A percentile compares a stretch with the other conserved stretches of the same genome.
These are phyloP conservation scores for Oleoguttula mirabilis DNA, from an alignment of 495 filamentous ascomycete genomes.

Conservation along the genomic window DNA sequence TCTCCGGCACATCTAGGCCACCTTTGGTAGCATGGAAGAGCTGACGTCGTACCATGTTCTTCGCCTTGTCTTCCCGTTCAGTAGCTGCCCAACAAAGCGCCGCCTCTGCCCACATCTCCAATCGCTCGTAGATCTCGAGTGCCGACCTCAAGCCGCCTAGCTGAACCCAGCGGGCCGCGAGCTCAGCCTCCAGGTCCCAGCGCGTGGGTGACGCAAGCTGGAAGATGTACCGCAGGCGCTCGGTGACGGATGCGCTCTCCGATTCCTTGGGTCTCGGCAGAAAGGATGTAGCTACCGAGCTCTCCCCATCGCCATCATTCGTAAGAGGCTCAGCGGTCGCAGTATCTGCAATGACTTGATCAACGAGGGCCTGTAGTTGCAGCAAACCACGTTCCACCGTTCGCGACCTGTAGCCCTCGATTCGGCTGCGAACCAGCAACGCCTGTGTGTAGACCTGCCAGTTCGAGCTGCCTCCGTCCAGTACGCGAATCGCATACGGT, in stretches of 20 bases:
- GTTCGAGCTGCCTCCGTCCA: slow-evolving; percentile 80
- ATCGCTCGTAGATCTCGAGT: slow-evolving; percentile 87
- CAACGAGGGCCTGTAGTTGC: slow-evolving; percentile 90
- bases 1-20: slow-evolving; percentile 31
- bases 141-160: slow-evolving; percentile 81
- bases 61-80: slow-evolving; percentile 75
- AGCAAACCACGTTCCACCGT: slow-evolving; percentile 82
- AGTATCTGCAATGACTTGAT: slow-evolving; percentile 90
- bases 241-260: slow-evolving; percentile 63
- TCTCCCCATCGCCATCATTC: not conserved
- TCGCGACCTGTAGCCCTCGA: slow-evolving; percentile 73
- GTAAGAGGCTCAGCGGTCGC: slow-evolving; percentile 26
- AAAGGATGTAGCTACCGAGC: slow-evolving; percentile 55
- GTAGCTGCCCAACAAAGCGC: slow-evolving; percentile 77
- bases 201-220: slow-evolving; percentile 68
- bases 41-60: slow-evolving; percentile 57
- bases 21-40: slow-evolving; percentile 52
- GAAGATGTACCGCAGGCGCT: slow-evolving; percentile 73
- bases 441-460: slow-evolving; percentile 98
- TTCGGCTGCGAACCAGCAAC: slow-evolving; percentile 71
- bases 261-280: slow-evolving; percentile 62
- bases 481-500: slow-evolving; percentile 78
- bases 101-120: slow-evolving; percentile 92
- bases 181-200: slow-evolving; percentile 88
- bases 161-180: slow-evolving; percentile 79